Percentiles rank a stretch among this genome's conserved stretches.
phyloP scores from a whole-genome alignment of 2,329 filamentous ascomycete genomes.

The Neonectria hederae region DNA sequence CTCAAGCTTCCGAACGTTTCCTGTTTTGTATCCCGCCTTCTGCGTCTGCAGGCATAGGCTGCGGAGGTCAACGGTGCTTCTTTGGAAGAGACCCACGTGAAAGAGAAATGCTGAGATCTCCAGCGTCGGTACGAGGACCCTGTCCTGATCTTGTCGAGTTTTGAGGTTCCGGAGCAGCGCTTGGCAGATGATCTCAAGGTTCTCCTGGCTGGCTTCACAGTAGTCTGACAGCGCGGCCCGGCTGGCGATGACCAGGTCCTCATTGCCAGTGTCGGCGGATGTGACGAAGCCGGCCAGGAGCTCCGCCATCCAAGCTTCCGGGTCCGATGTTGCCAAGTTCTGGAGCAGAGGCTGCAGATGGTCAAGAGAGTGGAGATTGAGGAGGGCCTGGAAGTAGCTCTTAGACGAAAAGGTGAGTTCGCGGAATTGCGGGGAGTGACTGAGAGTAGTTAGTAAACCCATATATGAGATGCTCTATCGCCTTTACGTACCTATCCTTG shows the following conservation, averaged over 20 bases:
- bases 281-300: slow-evolving; percentile 75
- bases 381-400: slow-evolving; percentile 65
- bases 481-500: slow-evolving; percentile 54
- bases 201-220: slow-evolving; percentile 53
- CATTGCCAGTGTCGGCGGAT: slow-evolving; percentile 81
- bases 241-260: slow-evolving; percentile 76
- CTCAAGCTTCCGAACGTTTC: slow-evolving; percentile 82
- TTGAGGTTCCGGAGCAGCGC: slow-evolving; percentile 65
- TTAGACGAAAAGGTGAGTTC: slow-evolving; percentile 65
- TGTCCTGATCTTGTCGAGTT: slow-evolving; percentile 67
- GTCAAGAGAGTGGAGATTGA: slow-evolving; percentile 55
- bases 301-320: slow-evolving; percentile 55
- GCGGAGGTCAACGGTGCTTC: slow-evolving; percentile 56
- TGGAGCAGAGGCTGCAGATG: slow-evolving; percentile 51
- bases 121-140: slow-evolving; percentile 77
- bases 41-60: slow-evolving; percentile 76
- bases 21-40: slow-evolving; percentile 83
- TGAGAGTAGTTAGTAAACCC: slow-evolving; percentile 42
- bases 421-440: slow-evolving; percentile 48
- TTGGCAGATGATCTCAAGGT: slow-evolving; percentile 57
- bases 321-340: slow-evolving; percentile 45
- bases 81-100: slow-evolving; percentile 64
- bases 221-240: slow-evolving; percentile 70
- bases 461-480: background rate
- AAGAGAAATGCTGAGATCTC: slow-evolving; percentile 82